Percentiles rank a stretch among this genome's conserved stretches.
Evolutionary conservation across 2,329 filamentous ascomycete species (phyloP).

Genomic region (Venturia pyrina): DNA sequence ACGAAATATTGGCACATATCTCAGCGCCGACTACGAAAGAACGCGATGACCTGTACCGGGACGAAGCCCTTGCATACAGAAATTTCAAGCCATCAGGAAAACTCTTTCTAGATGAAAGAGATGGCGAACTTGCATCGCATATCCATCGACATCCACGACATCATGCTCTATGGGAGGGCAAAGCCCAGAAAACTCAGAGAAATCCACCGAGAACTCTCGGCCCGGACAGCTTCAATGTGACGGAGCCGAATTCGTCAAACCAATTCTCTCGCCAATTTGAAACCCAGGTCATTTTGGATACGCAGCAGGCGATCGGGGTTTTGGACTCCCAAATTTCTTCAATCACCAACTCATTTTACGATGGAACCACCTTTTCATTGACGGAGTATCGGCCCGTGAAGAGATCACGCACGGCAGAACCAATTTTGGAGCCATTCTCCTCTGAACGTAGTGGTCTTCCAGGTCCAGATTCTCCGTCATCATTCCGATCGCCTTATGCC

Average conservation of each 20-base stretch:
- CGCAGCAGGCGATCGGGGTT: neutral
- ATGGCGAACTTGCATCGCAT: neutral
- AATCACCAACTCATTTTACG: neutral
- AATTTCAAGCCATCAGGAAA: conserved; percentile 19
- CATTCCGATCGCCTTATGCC: neutral
- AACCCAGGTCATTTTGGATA: conserved; percentile 4
- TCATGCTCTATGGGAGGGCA: neutral
- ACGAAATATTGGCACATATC: conserved; percentile 35
- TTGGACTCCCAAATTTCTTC: neutral
- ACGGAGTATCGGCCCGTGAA: neutral
- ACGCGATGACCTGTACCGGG: conserved; percentile 32
- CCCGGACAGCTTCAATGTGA: neutral
- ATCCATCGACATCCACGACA: neutral
- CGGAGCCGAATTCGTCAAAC: neutral
- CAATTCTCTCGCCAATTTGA: neutral
- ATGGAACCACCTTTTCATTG: neutral
- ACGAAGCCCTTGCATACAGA: conserved; percentile 32
- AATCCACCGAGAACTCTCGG: neutral
- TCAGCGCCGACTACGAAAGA: conserved; percentile 31
- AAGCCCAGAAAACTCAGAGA: neutral
- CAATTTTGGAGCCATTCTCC: neutral
- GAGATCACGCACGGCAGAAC: neutral
- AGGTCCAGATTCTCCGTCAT: neutral
- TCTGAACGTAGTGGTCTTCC: neutral
- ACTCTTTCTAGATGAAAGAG: neutral